Evolutionary conservation across 768 basidiomycete species (phyloP).

Genomic region (Cantharellus anzutake): DNA sequence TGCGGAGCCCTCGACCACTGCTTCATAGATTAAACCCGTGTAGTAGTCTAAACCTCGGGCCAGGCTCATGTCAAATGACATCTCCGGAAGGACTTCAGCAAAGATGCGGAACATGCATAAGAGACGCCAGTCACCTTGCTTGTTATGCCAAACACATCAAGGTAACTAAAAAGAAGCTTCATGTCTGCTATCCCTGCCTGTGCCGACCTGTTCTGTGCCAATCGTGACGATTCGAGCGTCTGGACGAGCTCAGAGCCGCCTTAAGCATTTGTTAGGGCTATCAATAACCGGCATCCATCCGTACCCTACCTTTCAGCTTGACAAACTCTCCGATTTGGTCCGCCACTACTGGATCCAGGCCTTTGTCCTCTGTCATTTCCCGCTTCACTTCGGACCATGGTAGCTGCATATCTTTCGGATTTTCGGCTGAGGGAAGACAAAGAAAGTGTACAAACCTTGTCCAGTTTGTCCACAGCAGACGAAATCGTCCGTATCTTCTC

Average conservation of each 20-base stretch:
- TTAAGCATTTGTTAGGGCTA: slow-evolving; percentile 14
- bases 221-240: slow-evolving; percentile 41
- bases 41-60: slow-evolving; percentile 98
- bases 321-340: slow-evolving; percentile 97
- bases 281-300: not conserved
- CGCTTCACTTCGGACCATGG: slow-evolving; percentile 85
- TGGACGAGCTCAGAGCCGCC: slow-evolving; percentile 65
- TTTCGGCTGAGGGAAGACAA: not conserved
- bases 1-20: slow-evolving; percentile 80
- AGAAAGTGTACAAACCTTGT: slow-evolving; percentile 43
- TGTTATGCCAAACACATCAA: slow-evolving; percentile 59
- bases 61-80: slow-evolving; percentile 91
- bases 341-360: slow-evolving; percentile 56
- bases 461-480: slow-evolving; percentile 94
- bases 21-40: slow-evolving; percentile 97
- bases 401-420: slow-evolving; percentile 24
- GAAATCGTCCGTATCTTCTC: slow-evolving; percentile 87
- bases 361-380: slow-evolving; percentile 96
- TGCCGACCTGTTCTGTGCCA: slow-evolving; percentile 55
- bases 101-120: slow-evolving; percentile 6
- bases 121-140: slow-evolving; percentile 34
- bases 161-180: slow-evolving; percentile 62
- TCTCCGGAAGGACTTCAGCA: slow-evolving; percentile 21
- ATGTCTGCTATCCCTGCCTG: slow-evolving; percentile 77
- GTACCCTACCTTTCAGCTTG: slow-evolving; percentile 60